Conservation (phyloP, 73 alveolate species). For the Tetrahymena thermophila region DNA sequence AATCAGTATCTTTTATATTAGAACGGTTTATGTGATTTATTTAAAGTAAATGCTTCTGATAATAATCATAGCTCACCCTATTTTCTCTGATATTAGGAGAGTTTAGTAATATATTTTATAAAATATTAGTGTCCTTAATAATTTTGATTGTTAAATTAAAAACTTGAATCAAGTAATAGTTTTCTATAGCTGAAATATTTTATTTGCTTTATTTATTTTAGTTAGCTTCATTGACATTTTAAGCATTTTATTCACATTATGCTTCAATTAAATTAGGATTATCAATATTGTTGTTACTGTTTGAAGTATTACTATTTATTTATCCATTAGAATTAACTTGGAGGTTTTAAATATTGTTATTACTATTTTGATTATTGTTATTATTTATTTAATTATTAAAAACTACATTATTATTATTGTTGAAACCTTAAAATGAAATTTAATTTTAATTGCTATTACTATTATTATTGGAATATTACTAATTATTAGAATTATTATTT, state of each 20-base stretch:
- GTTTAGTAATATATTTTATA: not conserved
- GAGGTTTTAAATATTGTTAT: too few relatives aligned
- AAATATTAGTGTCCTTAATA: not conserved
- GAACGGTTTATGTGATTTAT: not conserved
- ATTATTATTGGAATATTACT: not conserved
- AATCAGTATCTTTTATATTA: not conserved
- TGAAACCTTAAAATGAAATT: not conserved
- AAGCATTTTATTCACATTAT: not conserved
- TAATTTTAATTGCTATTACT: not conserved
- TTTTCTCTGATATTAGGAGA: not conserved
- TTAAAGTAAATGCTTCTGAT: not conserved
- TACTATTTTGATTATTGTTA: too few relatives aligned
- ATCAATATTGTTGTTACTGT: not conserved
- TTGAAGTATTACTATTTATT: not conserved
- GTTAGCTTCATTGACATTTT: too few relatives aligned
- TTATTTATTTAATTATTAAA: too few relatives aligned
- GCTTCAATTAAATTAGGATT: too few relatives aligned
- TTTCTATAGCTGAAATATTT: not conserved
- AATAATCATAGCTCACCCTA: not conserved
- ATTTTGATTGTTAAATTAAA: not conserved
- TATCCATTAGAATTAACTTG: too few relatives aligned
- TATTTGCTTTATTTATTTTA: not conserved
- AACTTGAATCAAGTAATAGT: not conserved
- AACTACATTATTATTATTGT: not conserved
- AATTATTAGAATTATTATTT: not conserved